Base-by-base conservation (phyloP, 1,139 yeast species). In the Blastobotrys buckinghamii region DNA sequence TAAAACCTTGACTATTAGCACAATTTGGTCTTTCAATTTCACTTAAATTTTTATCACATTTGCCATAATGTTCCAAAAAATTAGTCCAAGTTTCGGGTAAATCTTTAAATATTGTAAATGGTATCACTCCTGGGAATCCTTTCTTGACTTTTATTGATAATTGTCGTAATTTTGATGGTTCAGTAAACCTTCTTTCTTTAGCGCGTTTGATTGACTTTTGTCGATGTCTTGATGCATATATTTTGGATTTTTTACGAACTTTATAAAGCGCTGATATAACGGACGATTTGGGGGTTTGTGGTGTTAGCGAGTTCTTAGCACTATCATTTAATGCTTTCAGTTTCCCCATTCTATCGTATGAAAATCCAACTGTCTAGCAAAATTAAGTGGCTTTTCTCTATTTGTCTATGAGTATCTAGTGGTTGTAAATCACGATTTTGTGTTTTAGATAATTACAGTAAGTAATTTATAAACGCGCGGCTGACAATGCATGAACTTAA, bases 51-150 rank as follows among this genome's bases (percentile, higher is more conserved):
- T 75, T 70, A 55, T 72, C 74, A 1, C 84, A 83, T 67, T 39
- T 47, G 3, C 83, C 76, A 57, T 83, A 83, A 3, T 74, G 73
- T 52, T 82, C 88, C 20, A 80, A 62, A 56, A 81, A 83, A 56
- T 81, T 82, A 6, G 81, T 73, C 62, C 72, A 77, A 0, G 86
- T 79, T 50, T 78, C 62, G 24, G 59, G 62, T 6, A 65, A 50
- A 6, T 53, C 55, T 36, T 49, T 51, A 45, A 60, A 49, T 9
- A 52, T 42, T 5, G 49, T 49, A 6, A 50, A 45, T n/a, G 56
- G 50, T 3, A 53, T 49, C 24, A 45, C 47, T 15, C 55, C 54
- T 0, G 62, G 62, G 24, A 59, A 44, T 17, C 55, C 44, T 27
- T 41, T 41, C 22, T 49, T 47, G 17, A 54, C 20, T 17, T 42